Base-by-base conservation (phyloP, 805 yeast genomes). In the Starmerella khaoyaiensis region DNA sequence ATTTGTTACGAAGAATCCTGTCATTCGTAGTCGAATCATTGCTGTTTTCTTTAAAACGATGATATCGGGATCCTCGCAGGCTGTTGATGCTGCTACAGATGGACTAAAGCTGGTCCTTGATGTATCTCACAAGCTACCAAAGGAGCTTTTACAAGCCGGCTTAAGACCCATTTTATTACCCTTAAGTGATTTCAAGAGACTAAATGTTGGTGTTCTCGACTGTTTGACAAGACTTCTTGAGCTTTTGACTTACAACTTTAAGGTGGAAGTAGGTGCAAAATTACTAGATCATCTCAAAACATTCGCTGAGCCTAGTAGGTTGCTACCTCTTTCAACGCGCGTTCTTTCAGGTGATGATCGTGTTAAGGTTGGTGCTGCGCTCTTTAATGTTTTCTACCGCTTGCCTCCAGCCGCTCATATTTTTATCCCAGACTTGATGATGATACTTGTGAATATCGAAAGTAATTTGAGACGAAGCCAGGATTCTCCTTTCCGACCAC, bases 1-100 rank as follows among this genome's bases (percentile, higher is more conserved):
- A 51, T 68, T 86, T 0, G 64, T 76, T 21, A 79, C 79, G 1
- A 80, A 77, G 52, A 55, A 58, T 17, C 60, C 62, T 5, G 59
- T 57, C 31, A 79, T 87, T 2, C 65, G 96, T 51, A 76, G 83
- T 24, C 66, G 87, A 50, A 82, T 90, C 31, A 65, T 93, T 42
- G 93, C 94, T 5, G 95, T 90, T 0, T 87, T 90, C 56, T 90
- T 90, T 70, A 87, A 86, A 54, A 86, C 95, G 0, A 68, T 90
- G 54, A 74, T 90, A 53, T 80, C 86, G 35, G 76, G 76, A 32
- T 81, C 94, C 0, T 72, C 79, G 4, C 80, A 79, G 45, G 86
- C 86, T 15, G 86, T 90, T 37, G 82, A 83, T 53, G 95, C 97
- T 3, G 94, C 98, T 1, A 87, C 86, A 51, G 72, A 72, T 31